Evolutionary conservation across 2,329 filamentous ascomycete genomes (phyloP).

Genomic region (Keithomyces neogunnii): DNA sequence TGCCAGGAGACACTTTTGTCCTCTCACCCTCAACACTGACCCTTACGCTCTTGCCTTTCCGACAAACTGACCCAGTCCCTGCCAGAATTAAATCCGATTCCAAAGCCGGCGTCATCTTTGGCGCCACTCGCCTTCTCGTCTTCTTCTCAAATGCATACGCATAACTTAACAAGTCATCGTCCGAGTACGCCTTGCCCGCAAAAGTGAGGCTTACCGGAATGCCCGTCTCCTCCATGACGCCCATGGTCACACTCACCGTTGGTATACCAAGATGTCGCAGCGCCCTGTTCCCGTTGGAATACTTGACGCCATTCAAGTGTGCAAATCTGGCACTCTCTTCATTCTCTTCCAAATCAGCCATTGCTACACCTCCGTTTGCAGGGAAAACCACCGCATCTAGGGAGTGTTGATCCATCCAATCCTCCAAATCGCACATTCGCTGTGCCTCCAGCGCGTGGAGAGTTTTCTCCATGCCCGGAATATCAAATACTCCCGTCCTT

Average conservation of each 20-base stretch:
- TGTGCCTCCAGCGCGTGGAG: not conserved
- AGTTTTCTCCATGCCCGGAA: not conserved
- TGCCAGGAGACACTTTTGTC: not conserved
- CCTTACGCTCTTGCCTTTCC: not conserved
- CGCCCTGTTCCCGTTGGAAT: constrained; percentile 43
- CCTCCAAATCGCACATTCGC: constrained; percentile 20
- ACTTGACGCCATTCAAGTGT: constrained; percentile 36
- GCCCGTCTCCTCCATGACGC: constrained; percentile 30
- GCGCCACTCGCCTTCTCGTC: not conserved
- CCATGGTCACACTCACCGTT: constrained; percentile 44
- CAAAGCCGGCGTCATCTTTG: not conserved
- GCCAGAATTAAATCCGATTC: not conserved
- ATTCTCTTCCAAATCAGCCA: constrained; percentile 1
- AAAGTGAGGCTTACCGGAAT: constrained; percentile 48
- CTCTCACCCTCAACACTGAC: not conserved
- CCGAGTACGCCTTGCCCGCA: constrained; percentile 37
- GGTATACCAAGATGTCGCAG: constrained; percentile 47
- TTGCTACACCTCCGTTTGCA: constrained; percentile 32
- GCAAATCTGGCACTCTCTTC: constrained; percentile 9
- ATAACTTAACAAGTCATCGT: constrained; percentile 20
- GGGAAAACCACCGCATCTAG: constrained; percentile 41
- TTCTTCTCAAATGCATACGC: not conserved
- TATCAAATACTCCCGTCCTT: not conserved
- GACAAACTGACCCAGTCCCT: not conserved
- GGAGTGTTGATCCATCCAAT: constrained; percentile 33